Evolutionary conservation across 1,284 basidiomycete genomes (phyloP).

Genomic region (Fomes fomentarius): DNA sequence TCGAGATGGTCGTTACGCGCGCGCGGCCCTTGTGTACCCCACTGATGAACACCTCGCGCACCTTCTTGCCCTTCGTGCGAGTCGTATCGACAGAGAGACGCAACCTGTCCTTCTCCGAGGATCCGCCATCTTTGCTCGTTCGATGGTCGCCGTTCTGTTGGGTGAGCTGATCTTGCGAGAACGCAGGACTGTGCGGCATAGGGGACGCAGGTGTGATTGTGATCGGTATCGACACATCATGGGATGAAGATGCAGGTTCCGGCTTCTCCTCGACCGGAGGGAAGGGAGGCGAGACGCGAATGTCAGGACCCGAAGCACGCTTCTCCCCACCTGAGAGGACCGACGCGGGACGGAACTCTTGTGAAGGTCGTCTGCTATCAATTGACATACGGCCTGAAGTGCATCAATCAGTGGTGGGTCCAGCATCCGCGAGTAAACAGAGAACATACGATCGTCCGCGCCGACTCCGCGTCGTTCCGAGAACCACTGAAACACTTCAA

Average conservation of each 20-base stretch:
- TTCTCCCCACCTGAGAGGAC: constrained; percentile 27
- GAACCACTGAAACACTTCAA: constrained; percentile 88
- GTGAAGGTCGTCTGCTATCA: constrained; percentile 33
- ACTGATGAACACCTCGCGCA: constrained; percentile 73
- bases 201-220: constrained; percentile 53
- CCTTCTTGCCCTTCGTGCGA: constrained; percentile 55
- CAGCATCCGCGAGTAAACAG: not conserved
- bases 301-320: constrained; percentile 5
- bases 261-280: constrained; percentile 17
- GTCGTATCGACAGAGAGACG: constrained; percentile 30
- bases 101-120: constrained; percentile 27
- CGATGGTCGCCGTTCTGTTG: constrained; percentile 12
- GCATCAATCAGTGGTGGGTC: not conserved
- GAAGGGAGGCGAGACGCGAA: constrained; percentile 14
- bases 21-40: constrained; percentile 73
- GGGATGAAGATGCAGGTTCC: constrained; percentile 8
- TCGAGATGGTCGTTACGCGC: constrained; percentile 75
- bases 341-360: constrained; percentile 26
- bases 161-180: constrained; percentile 16
- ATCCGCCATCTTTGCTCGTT: constrained; percentile 11
- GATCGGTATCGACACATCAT: constrained; percentile 35
- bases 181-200: constrained; percentile 21
- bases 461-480: constrained; percentile 56
- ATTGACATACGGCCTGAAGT: constrained; percentile 33
- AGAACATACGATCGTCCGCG: constrained; percentile 40